Evolutionary conservation across 371 early-diverging fungal genomes (phyloP).

Genomic region (Rhizoclosmatium hyalinum): DNA sequence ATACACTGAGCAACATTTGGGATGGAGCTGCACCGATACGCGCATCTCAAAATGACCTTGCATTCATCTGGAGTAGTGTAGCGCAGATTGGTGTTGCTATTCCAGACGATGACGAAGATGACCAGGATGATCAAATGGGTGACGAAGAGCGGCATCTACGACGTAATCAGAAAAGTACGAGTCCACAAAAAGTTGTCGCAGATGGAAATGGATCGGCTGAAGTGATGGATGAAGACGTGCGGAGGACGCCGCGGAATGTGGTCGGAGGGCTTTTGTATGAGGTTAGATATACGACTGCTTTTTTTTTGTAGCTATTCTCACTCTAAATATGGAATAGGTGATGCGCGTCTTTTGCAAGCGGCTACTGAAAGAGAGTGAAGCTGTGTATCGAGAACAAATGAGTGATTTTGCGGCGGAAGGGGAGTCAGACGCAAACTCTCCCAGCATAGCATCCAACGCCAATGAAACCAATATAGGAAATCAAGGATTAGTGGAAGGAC

Average conservation of each 20-base stretch:
- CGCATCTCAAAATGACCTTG: conserved; percentile 28
- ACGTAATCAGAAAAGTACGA: no score
- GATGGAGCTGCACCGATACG: not conserved
- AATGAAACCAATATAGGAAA: not conserved
- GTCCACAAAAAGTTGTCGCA: no score
- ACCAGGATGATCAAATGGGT: not conserved
- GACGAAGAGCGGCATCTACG: no score
- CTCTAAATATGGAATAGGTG: conserved; percentile 43
- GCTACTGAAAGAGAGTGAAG: conserved; percentile 54
- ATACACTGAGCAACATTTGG: not conserved
- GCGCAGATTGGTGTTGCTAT: conserved; percentile 44
- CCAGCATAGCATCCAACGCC: not conserved
- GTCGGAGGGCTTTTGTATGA: conserved; percentile 40
- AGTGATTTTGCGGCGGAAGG: not conserved
- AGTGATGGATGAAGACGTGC: no score
- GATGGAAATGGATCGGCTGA: no score
- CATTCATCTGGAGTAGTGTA: conserved; percentile 41
- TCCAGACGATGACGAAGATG: not conserved
- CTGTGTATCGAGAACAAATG: not conserved
- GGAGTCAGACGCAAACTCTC: not conserved
- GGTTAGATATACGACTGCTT: conserved; percentile 3
- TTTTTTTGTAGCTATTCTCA: not conserved
- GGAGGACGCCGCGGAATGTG: conserved; percentile 41
- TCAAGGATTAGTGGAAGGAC: not conserved
- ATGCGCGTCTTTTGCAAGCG: conserved; percentile 57